Base-by-base conservation (phyloP, 345 rosid species). In the Euphorbia pulcherrima region DNA sequence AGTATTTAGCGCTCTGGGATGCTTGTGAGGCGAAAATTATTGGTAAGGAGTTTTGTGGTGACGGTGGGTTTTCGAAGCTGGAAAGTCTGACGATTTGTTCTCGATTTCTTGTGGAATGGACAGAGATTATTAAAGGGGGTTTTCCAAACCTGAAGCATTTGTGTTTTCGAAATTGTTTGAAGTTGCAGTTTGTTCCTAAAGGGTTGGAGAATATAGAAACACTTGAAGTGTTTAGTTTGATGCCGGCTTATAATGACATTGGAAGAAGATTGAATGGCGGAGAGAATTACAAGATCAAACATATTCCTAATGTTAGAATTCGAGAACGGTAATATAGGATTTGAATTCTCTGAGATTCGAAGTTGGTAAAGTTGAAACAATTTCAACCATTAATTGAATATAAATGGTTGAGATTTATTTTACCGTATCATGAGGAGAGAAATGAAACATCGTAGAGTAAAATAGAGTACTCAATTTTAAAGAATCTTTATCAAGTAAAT, bases 41-140 rank as follows among this genome's bases (percentile, higher is more conserved):
- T 28, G 57, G 72, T 46, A 59, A 41, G 16, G 72, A 59, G 12
- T 68, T 68, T 41, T 59, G 72, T 20, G 44, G 47, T 26, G 63
- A 28, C 1, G 72, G 72, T 20, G 65, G 65, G 20, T 68, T 68
- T 35, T 56, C 65, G 6, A 50, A n/a, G 30, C 47, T 59, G 16
- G 57, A 68, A 57, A 41, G 47, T 11, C 13, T 41, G 47, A 41
- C 47, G 47, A 41, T 41, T 8, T 8, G 47, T 41, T 41, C 47
- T 41, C 47, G 47, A 8, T 41, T 41, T 41, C 47, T 41, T 41
- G 47, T 41, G 47, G 47, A 41, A 16, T 41, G 47, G 47, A 41
- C 8, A 41, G 47, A 41, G 8, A 41, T 41, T 41, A 2, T 1
- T 11, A 41, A 41, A 8, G 47, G 47, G 8, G 13, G 10, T 41